Percentiles rank a stretch among this genome's conserved stretches.
These are phyloP conservation scores for Hericium rajendrae DNA, from an alignment of 768 basidiomycete species.

Conservation along the genomic window DNA sequence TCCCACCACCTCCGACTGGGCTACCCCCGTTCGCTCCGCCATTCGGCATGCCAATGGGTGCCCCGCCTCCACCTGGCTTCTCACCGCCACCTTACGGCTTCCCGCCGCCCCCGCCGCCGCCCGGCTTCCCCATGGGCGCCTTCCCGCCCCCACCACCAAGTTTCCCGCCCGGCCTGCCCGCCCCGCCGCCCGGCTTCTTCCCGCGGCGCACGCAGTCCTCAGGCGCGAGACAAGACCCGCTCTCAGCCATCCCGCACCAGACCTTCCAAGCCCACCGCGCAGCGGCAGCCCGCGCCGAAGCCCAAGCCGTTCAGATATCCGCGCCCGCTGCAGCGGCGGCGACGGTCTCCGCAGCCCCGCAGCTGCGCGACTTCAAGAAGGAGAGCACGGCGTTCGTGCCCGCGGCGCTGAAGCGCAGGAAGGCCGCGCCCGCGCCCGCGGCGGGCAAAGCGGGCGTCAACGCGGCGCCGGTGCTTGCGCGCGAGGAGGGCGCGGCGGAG, in stretches of 20 bases:
- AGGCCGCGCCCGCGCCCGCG: constrained; percentile 23
- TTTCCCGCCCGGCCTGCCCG: constrained; percentile 18
- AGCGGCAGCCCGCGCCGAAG: constrained; percentile 26
- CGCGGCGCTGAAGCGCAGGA: constrained; percentile 66
- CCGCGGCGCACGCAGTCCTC: constrained; percentile 41
- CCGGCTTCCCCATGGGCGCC: constrained; percentile 5
- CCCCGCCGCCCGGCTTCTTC: constrained; percentile 43
- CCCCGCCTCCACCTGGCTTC: constrained; percentile 8
- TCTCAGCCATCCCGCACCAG: constrained; percentile 66
- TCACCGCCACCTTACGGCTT: background rate
- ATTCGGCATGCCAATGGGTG: constrained; percentile 11
- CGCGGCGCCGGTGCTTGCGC: constrained; percentile 23
- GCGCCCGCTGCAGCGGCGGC: constrained; percentile 36
- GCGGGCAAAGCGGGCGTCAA: constrained; percentile 9
- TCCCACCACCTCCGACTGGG: constrained; percentile 6
- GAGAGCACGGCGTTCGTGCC: constrained; percentile 93
- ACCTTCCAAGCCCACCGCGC: constrained; percentile 70
- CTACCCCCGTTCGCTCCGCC: constrained; percentile 7
- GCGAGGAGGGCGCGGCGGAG: constrained; percentile 20
- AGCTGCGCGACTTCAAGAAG: constrained; percentile 88
- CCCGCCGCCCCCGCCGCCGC: constrained; percentile 10
- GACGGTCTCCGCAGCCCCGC: constrained; percentile 74
- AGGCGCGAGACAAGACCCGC: constrained; percentile 61
- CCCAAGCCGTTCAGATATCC: constrained; percentile 24
- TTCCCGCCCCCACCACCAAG: constrained; percentile 14